Evolutionary conservation across 176 grass and related monocot species (phyloP).

Genomic region (Alloteropsis semialata): DNA sequence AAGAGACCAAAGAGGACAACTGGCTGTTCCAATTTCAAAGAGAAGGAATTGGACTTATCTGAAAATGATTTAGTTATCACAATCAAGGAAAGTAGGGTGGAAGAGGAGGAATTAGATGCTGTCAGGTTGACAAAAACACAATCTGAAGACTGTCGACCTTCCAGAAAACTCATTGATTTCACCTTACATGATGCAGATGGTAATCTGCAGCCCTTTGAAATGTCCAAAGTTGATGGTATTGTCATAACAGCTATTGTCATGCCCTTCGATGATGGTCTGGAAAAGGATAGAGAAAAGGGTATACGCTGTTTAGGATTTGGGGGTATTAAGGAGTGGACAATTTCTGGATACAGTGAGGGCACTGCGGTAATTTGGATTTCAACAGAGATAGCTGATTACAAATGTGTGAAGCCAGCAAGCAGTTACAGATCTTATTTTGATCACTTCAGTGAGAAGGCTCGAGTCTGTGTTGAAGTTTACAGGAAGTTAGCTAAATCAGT

Average conservation of each 20-base stretch:
- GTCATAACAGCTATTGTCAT: constrained; percentile 53
- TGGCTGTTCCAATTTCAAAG: constrained; percentile 44
- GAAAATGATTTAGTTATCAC: constrained; percentile 27
- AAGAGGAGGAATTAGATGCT: constrained; percentile 36
- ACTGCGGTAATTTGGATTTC: constrained; percentile 44
- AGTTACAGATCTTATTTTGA: constrained; percentile 59
- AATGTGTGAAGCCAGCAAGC: constrained; percentile 54
- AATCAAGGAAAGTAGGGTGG: constrained; percentile 26
- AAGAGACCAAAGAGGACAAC: constrained; percentile 48
- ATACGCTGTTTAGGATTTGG: constrained; percentile 59
- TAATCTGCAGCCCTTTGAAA: constrained; percentile 49
- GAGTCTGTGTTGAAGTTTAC: constrained; percentile 56
- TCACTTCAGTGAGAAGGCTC: constrained; percentile 49
- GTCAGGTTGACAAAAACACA: constrained; percentile 41
- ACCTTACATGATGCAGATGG: constrained; percentile 56
- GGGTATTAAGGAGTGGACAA: constrained; percentile 45
- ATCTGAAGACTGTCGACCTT: constrained; percentile 45
- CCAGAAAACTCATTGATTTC: constrained; percentile 56
- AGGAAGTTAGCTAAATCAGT: constrained; percentile 41
- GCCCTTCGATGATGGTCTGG: constrained; percentile 41
- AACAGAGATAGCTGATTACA: constrained; percentile 59
- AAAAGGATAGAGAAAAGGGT: constrained; percentile 47
- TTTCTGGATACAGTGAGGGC: constrained; percentile 68
- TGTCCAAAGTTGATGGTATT: constrained; percentile 48
- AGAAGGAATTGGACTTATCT: constrained; percentile 24